Evolutionary conservation across 139 green algal species (phyloP).

Genomic region (Nannochloris sp.): DNA sequence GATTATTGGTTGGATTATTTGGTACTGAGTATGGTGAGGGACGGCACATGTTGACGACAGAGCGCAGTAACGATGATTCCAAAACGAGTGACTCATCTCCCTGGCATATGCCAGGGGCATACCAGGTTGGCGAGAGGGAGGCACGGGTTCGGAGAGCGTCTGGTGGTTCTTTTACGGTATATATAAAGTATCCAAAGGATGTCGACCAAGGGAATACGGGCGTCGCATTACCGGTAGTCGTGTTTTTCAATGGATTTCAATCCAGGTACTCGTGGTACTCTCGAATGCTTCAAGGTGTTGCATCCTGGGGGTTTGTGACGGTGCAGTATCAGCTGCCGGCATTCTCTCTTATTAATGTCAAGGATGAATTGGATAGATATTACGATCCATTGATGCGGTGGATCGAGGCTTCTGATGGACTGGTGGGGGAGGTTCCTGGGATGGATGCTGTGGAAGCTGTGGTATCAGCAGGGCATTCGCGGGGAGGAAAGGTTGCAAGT

Average conservation of each 20-base stretch:
- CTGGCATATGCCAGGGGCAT: neutral
- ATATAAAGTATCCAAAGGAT: neutral
- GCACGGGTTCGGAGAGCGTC: neutral
- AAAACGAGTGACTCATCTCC: too few species aligned
- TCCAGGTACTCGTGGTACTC: conserved; percentile 31
- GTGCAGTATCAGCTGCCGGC: conserved; percentile 39
- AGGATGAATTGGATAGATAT: neutral
- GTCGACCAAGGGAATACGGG: neutral
- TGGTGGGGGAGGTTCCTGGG: too few species aligned
- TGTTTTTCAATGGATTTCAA: conserved; percentile 26
- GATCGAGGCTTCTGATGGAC: neutral
- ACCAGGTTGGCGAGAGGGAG: neutral
- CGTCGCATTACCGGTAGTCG: conserved; percentile 12
- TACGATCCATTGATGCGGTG: neutral
- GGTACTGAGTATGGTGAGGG: too few species aligned
- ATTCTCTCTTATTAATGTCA: neutral
- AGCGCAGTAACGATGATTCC: too few species aligned
- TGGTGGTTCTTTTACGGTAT: neutral
- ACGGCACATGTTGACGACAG: too few species aligned
- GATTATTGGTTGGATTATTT: too few species aligned
- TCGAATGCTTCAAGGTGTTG: conserved; percentile 22
- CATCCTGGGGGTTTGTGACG: conserved; percentile 33
- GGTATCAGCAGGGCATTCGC: conserved; percentile 37
- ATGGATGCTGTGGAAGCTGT: neutral
- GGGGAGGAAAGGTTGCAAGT: conserved; percentile 52